These are phyloP conservation scores for Mortierella sp. DNA, from an alignment of 371 early-diverging fungal genomes.

Conservation along the genomic window DNA sequence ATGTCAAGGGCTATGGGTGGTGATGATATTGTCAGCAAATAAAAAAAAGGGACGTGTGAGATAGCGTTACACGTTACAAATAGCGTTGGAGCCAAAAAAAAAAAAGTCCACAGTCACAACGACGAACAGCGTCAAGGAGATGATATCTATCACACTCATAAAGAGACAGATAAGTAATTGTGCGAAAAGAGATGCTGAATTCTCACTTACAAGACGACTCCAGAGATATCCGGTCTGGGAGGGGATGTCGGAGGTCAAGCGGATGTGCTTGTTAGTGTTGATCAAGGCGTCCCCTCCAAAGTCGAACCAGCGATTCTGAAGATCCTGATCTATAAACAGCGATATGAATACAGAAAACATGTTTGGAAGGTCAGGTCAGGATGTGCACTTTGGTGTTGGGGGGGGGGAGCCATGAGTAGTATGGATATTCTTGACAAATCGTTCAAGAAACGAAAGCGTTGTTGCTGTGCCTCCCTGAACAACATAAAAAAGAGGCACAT, in stretches of 20 bases:
- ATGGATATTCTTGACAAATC: too few species aligned
- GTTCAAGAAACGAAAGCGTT: too few species aligned
- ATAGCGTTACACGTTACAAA: neutral
- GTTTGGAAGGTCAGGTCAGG: neutral
- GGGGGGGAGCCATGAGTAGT: too few species aligned
- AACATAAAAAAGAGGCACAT: neutral
- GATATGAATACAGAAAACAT: neutral
- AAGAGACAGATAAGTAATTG: neutral
- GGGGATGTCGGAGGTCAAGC: slow-evolving; percentile 86
- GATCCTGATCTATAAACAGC: slow-evolving; percentile 67
- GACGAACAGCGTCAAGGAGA: too few species aligned
- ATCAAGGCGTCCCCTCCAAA: slow-evolving; percentile 80
- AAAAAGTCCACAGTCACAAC: neutral
- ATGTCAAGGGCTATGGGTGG: slow-evolving; percentile 69
- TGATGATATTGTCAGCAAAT: neutral
- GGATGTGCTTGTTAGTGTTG: slow-evolving; percentile 81
- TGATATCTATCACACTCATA: too few species aligned
- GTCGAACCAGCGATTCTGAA: slow-evolving; percentile 81
- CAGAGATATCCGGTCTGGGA: slow-evolving; percentile 91
- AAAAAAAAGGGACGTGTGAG: slow-evolving; percentile 4
- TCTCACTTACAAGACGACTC: slow-evolving; percentile 73
- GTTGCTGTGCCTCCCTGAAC: too few species aligned
- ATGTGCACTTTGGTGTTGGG: too few species aligned
- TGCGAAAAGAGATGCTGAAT: neutral
- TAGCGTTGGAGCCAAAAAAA: neutral